phyloP scores from a whole-genome alignment of 148 eudicot species.

The Chenopodium album region DNA sequence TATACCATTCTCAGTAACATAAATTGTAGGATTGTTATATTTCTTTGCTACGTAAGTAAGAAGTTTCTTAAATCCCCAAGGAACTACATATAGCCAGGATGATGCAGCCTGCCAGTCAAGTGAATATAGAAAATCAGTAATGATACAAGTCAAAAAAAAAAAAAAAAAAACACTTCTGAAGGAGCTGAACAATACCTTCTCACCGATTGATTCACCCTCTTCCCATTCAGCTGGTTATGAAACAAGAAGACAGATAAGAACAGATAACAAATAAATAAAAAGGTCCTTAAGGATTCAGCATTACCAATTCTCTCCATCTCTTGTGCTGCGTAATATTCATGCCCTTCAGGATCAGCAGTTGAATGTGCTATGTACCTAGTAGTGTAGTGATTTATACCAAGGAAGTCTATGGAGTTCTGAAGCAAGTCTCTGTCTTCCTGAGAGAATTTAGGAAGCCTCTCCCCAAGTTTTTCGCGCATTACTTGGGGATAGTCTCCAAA shows the following conservation, averaged over 20 bases:
- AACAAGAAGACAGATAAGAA: conserved; percentile 19
- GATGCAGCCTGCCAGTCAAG: conserved; percentile 73
- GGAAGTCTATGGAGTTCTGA: conserved; percentile 56
- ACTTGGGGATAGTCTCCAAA: conserved; percentile 68
- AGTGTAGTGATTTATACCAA: conserved; percentile 82
- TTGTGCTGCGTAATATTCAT: conserved; percentile 51
- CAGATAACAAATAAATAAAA: conserved; percentile 2
- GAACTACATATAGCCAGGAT: conserved; percentile 80
- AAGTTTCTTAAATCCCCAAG: conserved; percentile 74
- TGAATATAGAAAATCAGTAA: conserved; percentile 20
- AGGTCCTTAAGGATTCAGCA: neutral
- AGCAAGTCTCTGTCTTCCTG: conserved; percentile 55
- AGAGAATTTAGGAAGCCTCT: conserved; percentile 61
- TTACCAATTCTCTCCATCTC: conserved; percentile 68
- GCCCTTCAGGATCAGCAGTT: conserved; percentile 35
- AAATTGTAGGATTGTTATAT: conserved; percentile 67
- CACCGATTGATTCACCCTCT: conserved; percentile 67
- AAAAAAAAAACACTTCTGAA: neutral
- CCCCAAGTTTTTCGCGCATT: conserved; percentile 74
- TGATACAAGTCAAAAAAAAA: neutral
- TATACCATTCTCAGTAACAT: conserved; percentile 77
- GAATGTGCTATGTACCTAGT: conserved; percentile 60
- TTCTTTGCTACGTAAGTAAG: conserved; percentile 47
- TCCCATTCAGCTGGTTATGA: conserved; percentile 70
- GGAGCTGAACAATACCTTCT: conserved; percentile 47